Conservation (phyloP, 2,329 filamentous ascomycete genomes). For the Zymoseptoria tritici region DNA sequence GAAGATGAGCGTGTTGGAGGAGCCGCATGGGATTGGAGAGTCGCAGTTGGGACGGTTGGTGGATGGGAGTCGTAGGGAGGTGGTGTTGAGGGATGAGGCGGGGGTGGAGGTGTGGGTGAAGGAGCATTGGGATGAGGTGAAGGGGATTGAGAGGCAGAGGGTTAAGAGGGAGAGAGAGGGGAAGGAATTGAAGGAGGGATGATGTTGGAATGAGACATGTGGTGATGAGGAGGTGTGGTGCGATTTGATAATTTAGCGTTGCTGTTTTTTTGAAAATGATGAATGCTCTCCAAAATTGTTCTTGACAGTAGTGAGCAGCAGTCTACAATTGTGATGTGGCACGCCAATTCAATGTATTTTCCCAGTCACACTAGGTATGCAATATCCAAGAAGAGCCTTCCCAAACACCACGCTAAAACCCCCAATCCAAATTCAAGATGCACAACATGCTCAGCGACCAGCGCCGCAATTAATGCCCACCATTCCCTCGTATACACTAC, state of each 20-base stretch:
- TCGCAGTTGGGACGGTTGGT: constrained; percentile 18
- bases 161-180: background rate
- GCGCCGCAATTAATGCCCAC: background rate
- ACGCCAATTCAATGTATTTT: background rate
- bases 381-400: background rate
- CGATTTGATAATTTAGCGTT: background rate
- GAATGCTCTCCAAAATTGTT: background rate
- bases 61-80: background rate
- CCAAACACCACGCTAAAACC: background rate
- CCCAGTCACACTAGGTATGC: background rate
- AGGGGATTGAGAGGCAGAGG: constrained; percentile 15
- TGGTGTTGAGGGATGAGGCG: constrained; percentile 7
- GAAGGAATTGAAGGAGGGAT: background rate
- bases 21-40: constrained; percentile 16
- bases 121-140: constrained; percentile 23
- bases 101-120: constrained; percentile 16
- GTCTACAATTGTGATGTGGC: background rate
- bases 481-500: background rate
- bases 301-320: background rate
- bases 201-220: background rate
- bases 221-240: background rate
- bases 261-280: background rate
- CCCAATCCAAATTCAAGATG: background rate
- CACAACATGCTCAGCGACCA: background rate
- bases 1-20: constrained; percentile 7